These are phyloP conservation scores for Salix purpurea DNA, from an alignment of 345 rosid genomes.

Conservation along the genomic window DNA sequence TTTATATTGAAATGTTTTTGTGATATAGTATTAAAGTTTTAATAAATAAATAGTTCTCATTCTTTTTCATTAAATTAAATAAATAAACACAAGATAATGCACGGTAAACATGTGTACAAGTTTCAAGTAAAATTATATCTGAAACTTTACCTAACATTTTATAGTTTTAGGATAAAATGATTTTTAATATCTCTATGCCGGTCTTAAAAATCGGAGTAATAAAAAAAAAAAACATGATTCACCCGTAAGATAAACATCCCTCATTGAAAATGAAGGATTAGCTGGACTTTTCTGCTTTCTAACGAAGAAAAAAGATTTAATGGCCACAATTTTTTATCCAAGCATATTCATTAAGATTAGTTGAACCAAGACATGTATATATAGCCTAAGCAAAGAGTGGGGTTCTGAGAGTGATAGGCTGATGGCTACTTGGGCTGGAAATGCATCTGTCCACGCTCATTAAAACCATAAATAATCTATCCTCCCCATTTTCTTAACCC, in stretches of 20 bases:
- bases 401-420: not conserved
- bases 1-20: too few relatives aligned
- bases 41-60: too few relatives aligned
- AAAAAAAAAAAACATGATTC: not conserved
- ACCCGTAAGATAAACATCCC: not conserved
- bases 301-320: not conserved
- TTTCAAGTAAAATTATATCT: too few relatives aligned
- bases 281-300: not conserved
- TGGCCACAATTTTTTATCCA: not conserved
- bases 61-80: too few relatives aligned
- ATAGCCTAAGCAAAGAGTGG: not conserved
- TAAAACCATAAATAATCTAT: not conserved
- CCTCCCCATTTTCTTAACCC: not conserved
- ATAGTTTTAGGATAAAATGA: too few relatives aligned
- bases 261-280: not conserved
- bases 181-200: too few relatives aligned
- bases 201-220: too few relatives aligned
- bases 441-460: not conserved
- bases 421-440: not conserved
- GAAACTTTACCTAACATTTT: too few relatives aligned
- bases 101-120: too few relatives aligned
- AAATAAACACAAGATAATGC: too few relatives aligned
- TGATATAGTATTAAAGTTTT: too few relatives aligned
- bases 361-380: slow-evolving; percentile 1
- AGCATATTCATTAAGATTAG: not conserved